Evolutionary conservation across 2,329 filamentous ascomycete species (phyloP).

Genomic region (Kalaharituber pfeilii): DNA sequence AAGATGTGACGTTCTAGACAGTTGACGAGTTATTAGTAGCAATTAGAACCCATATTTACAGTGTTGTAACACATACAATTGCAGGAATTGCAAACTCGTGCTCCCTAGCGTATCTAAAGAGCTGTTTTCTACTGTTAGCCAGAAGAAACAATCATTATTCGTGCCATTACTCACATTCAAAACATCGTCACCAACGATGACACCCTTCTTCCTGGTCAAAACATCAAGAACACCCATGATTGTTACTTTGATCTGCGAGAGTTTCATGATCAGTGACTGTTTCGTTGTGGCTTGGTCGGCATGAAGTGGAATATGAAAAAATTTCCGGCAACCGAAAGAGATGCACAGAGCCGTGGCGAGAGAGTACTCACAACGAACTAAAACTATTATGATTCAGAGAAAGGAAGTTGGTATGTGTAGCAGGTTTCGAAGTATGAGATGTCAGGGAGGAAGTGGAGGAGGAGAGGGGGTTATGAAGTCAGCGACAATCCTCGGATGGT

Average conservation of each 20-base stretch:
- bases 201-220: slow-evolving; percentile 46
- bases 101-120: slow-evolving; percentile 82
- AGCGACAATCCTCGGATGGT: not conserved
- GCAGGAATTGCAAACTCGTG: slow-evolving; percentile 78
- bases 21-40: not conserved
- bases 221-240: slow-evolving; percentile 35
- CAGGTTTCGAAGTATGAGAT: not conserved
- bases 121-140: slow-evolving; percentile 26
- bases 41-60: not conserved
- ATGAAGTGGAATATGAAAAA: not conserved
- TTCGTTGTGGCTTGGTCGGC: not conserved
- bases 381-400: not conserved
- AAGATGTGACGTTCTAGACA: slow-evolving; percentile 69
- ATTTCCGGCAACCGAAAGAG: not conserved
- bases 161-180: slow-evolving; percentile 26
- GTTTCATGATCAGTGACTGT: not conserved
- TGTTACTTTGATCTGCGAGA: slow-evolving; percentile 3
- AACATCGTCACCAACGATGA: slow-evolving; percentile 51
- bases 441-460: not conserved
- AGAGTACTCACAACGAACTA: not conserved
- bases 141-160: not conserved
- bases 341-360: not conserved
- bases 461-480: not conserved
- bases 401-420: not conserved
- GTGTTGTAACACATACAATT: slow-evolving; percentile 45